Conservation (phyloP, 1,284 basidiomycete species). For the Cerioporus squamosus region DNA sequence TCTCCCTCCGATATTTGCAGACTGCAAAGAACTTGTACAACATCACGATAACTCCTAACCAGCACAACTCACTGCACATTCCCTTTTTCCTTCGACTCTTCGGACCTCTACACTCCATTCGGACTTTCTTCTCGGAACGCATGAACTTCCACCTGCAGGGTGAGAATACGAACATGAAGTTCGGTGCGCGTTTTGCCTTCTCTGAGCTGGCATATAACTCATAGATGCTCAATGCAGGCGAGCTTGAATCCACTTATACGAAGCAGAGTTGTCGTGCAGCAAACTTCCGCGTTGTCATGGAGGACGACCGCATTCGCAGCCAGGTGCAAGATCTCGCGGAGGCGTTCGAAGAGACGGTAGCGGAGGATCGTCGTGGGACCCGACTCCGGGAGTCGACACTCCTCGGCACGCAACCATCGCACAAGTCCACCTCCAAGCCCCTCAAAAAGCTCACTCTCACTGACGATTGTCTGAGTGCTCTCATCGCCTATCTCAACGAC, state of each 20-base stretch:
- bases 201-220: not conserved
- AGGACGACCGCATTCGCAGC: not conserved
- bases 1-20: conserved; percentile 30
- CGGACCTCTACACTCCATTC: conserved; percentile 40
- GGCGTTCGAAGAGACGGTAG: not conserved
- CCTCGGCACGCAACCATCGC: too few species aligned
- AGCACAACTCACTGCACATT: conserved; percentile 41
- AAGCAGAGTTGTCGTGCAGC: conserved; percentile 15
- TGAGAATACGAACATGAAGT: conserved; percentile 35
- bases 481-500: not conserved
- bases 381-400: conserved; percentile 1
- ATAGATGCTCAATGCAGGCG: not conserved
- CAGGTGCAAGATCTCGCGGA: conserved; percentile 6
- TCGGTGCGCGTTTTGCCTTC: conserved; percentile 8
- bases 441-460: not conserved
- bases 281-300: conserved; percentile 12
- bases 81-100: conserved; percentile 34
- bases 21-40: conserved; percentile 29
- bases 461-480: not conserved
- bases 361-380: conserved; percentile 17
- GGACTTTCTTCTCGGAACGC: conserved; percentile 38
- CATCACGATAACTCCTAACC: conserved; percentile 33
- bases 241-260: conserved; percentile 21
- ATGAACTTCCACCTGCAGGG: conserved; percentile 40
- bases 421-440: not conserved